These are phyloP conservation scores for Trametes hirsuta DNA, from an alignment of 1,284 basidiomycete genomes.

Conservation along the genomic window DNA sequence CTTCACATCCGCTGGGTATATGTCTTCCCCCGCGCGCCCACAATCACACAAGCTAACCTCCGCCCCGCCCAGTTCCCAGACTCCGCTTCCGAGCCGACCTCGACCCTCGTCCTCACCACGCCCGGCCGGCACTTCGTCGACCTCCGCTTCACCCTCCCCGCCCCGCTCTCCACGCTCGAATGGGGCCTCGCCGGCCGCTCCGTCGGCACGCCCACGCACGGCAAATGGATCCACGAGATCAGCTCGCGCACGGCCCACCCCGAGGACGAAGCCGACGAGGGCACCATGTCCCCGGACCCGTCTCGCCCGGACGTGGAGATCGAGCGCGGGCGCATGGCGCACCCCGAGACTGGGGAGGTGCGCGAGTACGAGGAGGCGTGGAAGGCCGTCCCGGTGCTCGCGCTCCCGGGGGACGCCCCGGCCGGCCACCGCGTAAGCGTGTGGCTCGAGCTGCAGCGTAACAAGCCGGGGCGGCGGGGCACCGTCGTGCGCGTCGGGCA, in stretches of 20 bases:
- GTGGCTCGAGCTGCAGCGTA: constrained; percentile 9
- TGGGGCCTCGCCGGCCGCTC: constrained; percentile 21
- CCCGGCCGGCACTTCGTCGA: constrained; percentile 20
- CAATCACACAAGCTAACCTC: neutral
- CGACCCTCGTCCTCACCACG: constrained; percentile 22
- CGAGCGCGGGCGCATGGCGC: constrained; percentile 21
- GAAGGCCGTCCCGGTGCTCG: constrained; percentile 6
- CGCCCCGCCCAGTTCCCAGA: constrained; percentile 13
- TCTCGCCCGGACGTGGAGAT: constrained; percentile 11
- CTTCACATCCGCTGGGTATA: constrained; percentile 23
- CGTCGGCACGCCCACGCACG: constrained; percentile 14
- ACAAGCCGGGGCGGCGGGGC: neutral
- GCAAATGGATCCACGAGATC: constrained; percentile 25
- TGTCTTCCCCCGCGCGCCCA: neutral
- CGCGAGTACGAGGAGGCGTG: constrained; percentile 25
- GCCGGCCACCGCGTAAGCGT: constrained; percentile 4
- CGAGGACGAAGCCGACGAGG: constrained; percentile 17
- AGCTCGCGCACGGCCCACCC: constrained; percentile 21
- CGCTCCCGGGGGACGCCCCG: constrained; percentile 1
- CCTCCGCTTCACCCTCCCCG: constrained; percentile 15
- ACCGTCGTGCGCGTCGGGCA: constrained; percentile 20
- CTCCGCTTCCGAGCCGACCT: constrained; percentile 18
- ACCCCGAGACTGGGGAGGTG: constrained; percentile 19
- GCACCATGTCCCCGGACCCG: constrained; percentile 19
- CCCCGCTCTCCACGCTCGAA: constrained; percentile 6